phyloP scores from a whole-genome alignment of 768 basidiomycete genomes.

The Tephrocybe sp. region DNA sequence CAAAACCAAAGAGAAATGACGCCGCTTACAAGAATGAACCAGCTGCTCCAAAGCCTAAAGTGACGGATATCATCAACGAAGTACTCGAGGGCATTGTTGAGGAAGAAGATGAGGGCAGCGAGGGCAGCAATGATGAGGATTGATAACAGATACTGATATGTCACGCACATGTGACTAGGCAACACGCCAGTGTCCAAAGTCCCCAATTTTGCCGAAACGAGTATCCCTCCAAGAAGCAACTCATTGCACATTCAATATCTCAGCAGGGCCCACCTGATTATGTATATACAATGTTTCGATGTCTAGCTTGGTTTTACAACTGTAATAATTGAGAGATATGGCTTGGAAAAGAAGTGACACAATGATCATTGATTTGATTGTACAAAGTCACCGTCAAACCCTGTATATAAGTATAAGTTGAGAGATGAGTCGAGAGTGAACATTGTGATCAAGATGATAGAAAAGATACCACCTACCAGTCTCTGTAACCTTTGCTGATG shows the following conservation, averaged over 20 bases:
- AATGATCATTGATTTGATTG: too few relatives aligned
- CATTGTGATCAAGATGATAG: too few relatives aligned
- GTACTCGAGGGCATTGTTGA: background rate
- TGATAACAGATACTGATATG: background rate
- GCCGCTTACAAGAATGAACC: background rate
- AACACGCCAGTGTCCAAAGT: background rate
- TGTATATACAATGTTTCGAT: background rate
- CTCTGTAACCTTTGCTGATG: too few relatives aligned
- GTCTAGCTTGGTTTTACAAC: background rate
- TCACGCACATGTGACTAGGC: too few relatives aligned
- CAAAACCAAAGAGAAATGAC: background rate
- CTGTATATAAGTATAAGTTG: too few relatives aligned
- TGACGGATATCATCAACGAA: background rate
- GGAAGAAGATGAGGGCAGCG: background rate
- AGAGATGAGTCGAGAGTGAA: too few relatives aligned
- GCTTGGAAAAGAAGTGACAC: too few relatives aligned
- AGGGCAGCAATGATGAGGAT: background rate
- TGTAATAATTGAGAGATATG: too few relatives aligned
- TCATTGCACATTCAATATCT: background rate
- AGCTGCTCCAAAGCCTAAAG: slow-evolving; percentile 1
- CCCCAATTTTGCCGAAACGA: background rate
- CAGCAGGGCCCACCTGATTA: background rate
- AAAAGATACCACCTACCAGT: too few relatives aligned
- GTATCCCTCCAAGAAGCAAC: background rate
- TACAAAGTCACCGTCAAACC: too few relatives aligned